A percentile compares a stretch with the other conserved stretches of the same genome.
Conservation (phyloP, 768 basidiomycete genomes). For the Arthromyces matolae region DNA sequence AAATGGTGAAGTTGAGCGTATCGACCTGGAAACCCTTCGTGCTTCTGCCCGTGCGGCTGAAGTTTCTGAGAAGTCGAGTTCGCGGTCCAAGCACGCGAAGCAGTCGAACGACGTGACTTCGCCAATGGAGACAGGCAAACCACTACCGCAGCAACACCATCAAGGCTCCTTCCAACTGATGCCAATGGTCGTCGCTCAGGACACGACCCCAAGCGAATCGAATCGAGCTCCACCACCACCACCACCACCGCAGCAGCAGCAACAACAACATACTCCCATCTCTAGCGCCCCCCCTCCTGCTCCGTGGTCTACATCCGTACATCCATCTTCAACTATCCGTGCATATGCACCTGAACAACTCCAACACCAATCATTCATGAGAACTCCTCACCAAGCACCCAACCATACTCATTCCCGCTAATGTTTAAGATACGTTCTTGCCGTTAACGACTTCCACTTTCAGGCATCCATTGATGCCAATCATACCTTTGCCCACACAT, state of each 20-base stretch:
- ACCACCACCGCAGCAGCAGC: conserved; percentile 12
- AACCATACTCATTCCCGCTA: conserved; percentile 21
- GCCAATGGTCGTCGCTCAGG: conserved; percentile 24
- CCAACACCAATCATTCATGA: conserved; percentile 36
- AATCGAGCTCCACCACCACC: conserved; percentile 18
- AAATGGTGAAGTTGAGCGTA: conserved; percentile 54
- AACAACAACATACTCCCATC: no score
- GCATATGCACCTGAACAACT: conserved; percentile 31
- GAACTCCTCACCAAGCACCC: conserved; percentile 27
- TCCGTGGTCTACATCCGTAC: conserved; percentile 24
- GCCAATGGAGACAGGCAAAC: conserved; percentile 29
- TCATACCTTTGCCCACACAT: not conserved
- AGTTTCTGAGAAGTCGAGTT: conserved; percentile 31
- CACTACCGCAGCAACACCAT: conserved; percentile 37
- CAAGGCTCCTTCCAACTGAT: conserved; percentile 61
- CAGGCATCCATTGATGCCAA: conserved; percentile 8
- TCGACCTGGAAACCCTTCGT: conserved; percentile 74
- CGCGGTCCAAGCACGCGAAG: conserved; percentile 22
- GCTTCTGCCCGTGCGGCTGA: conserved; percentile 66
- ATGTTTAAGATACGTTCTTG: conserved; percentile 18
- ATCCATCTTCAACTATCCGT: conserved; percentile 16
- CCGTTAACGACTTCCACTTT: conserved; percentile 10
- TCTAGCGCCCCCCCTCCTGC: conserved; percentile 26
- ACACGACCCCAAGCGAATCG: conserved; percentile 14
- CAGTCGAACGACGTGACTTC: conserved; percentile 28